A percentile compares a stretch with the other conserved stretches of the same genome.
Evolutionary conservation across 1,284 basidiomycete species (phyloP).

Genomic region (Ceraceosorus guamensis): DNA sequence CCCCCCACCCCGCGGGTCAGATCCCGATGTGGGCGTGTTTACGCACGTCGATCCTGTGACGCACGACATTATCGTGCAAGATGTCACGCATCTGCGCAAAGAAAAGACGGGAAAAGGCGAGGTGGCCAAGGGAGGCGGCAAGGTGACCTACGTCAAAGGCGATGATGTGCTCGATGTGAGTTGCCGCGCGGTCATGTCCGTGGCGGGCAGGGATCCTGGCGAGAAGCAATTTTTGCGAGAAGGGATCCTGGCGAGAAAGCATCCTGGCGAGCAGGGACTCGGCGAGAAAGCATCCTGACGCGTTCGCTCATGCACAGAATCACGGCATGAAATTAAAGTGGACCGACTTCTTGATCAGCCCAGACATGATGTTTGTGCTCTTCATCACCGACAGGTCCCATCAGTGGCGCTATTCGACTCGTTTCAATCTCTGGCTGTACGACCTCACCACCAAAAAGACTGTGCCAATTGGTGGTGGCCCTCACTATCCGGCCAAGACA

Average conservation of each 20-base stretch:
- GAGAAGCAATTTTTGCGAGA: too few relatives aligned
- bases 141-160: slow-evolving; percentile 22
- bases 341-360: slow-evolving; percentile 26
- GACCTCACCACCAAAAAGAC: slow-evolving; percentile 62
- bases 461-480: slow-evolving; percentile 51
- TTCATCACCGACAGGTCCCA: slow-evolving; percentile 46
- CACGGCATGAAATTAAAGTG: slow-evolving; percentile 22
- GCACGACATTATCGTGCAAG: slow-evolving; percentile 33
- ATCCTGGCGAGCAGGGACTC: too few relatives aligned
- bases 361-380: slow-evolving; percentile 28
- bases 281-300: too few relatives aligned
- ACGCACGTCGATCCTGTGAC: slow-evolving; percentile 23
- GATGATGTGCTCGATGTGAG: slow-evolving; percentile 25
- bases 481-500: slow-evolving; percentile 13
- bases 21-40: slow-evolving; percentile 42
- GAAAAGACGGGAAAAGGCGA: slow-evolving; percentile 26
- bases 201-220: too few relatives aligned
- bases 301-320: neutral
- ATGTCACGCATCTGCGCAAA: slow-evolving; percentile 31
- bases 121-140: slow-evolving; percentile 29
- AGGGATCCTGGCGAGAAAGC: too few relatives aligned
- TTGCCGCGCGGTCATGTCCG: neutral
- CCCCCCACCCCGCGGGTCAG: slow-evolving; percentile 4
- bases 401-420: slow-evolving; percentile 87
- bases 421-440: slow-evolving; percentile 79